These are phyloP conservation scores for Colletotrichum phormii DNA, from an alignment of 2,329 filamentous ascomycete species.

Conservation along the genomic window DNA sequence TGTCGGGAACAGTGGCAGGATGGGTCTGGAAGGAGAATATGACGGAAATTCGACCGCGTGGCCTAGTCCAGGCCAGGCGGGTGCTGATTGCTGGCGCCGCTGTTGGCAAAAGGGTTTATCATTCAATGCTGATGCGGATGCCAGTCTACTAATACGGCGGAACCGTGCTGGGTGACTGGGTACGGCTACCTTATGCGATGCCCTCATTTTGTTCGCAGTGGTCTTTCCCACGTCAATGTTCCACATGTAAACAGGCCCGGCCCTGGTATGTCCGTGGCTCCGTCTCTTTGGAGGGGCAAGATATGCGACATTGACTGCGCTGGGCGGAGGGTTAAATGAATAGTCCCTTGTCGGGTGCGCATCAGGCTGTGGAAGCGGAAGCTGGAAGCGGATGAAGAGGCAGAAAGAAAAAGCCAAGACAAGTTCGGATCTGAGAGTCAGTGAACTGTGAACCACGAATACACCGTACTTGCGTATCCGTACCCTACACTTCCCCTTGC, in stretches of 20 bases:
- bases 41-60: not conserved
- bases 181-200: slow-evolving; percentile 4
- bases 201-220: not conserved
- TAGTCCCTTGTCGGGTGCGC: slow-evolving; percentile 6
- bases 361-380: slow-evolving; percentile 5
- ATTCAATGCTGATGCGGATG: slow-evolving; percentile 1
- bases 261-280: slow-evolving; percentile 14
- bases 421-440: not conserved
- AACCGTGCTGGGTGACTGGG: not conserved
- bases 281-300: slow-evolving; percentile 21
- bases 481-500: not conserved
- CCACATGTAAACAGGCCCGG: slow-evolving; percentile 21
- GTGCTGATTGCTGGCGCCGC: not conserved
- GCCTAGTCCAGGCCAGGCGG: not conserved
- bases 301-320: slow-evolving; percentile 4
- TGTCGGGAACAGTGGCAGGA: not conserved
- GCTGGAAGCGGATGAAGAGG: slow-evolving; percentile 14
- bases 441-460: slow-evolving; percentile 11
- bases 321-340: slow-evolving; percentile 1
- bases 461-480: not conserved
- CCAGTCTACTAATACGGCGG: slow-evolving; percentile 2
- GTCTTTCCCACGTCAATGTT: slow-evolving; percentile 16
- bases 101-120: not conserved
- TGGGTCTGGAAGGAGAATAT: not conserved
- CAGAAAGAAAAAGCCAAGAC: not conserved